Base-by-base conservation (phyloP, 2,329 filamentous ascomycete species). In the Volutella citrinella region DNA sequence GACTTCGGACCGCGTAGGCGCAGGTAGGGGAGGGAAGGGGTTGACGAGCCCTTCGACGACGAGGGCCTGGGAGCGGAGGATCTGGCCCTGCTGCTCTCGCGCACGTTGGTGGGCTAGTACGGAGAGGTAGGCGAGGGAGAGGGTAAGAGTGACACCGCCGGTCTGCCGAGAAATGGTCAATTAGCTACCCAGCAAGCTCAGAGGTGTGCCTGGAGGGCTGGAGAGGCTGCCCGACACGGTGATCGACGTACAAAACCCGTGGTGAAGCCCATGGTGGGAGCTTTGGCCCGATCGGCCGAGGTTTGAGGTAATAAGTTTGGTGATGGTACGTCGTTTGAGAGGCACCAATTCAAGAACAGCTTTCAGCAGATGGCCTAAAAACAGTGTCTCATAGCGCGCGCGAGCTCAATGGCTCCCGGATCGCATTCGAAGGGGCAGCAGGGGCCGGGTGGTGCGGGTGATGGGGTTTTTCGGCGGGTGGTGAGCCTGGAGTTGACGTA, bases 71-170 rank as follows among this genome's bases (percentile, higher is more conserved):
- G 72, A 64, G 49, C 76, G 76, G 7, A 84, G 67, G 38, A 71
- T 51, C 43, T 71, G 67, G 48, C 71, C 68, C 57, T 82, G 79
- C 16, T 66, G 58, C 51, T 76, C 68, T 48, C 85, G 81, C 57
- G 77, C 84, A 43, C 77, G 76, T 49, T 81, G 77, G 64, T 90
- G 84, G 14, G 82, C 68, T 54, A 83, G 74, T 20, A 87, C 66
- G 30, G 81, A 79, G 35, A 90, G 70, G 63, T 88, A 90, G 51
- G 86, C 76, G 40, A 85, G 56, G 26, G 80, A 81, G 40, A 87
- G 77, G 30, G 85, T 89, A 41, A 91, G 69, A 45, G 85, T 84
- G 36, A 87, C 77, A 48, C 86, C 85, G 55, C 84, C 82, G 46
- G 84, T 78, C 84, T 90, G 47, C 20, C 8, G 34, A 23, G 19